Evolutionary conservation across 768 basidiomycete genomes (phyloP), one percentile per base, ranked within the genome.

Genomic region (Lyophyllum shimeji): DNA sequence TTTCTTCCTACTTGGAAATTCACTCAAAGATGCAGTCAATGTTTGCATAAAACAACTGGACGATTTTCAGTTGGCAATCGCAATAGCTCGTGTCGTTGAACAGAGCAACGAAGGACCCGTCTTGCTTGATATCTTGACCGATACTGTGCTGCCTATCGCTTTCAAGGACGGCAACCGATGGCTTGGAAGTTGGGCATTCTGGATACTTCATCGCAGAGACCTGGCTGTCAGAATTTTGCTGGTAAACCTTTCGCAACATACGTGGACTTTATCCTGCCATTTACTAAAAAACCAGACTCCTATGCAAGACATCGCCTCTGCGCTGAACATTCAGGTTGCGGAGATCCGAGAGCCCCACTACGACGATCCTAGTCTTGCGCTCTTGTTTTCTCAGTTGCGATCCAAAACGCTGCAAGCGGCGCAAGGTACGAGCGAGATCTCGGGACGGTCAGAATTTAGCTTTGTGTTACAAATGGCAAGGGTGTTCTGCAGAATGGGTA

Each of bases 171-270:
- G 95, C 1, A 95, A 98, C 68, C 79, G 96, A 39, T 98, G 93
- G 90, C 73, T 98, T 12, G 91, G 85, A 20, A 94, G 90, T 58
- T 99, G 95, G 97, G 93, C 91, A 1, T 96, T 96, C 70, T 98
- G 97, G 95, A 73, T 92, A 52, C 76, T 98, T n/a, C 86, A 87
- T 58, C 77, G 93, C 43, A 78, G 91, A 50, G 95, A 98, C 73
- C 67, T 97, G 15, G 87, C 94, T 2, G 93, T 97, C n/a, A 83
- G 92, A 46, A 85, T 96, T 27, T 77, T 99, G 18, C 73, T 98
- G 65, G 96, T 95, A 68, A 66, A 89, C 74, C 8, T 23, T 18
- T 17, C 27, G 44, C 49, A 56, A 42, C 5, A 18, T 46, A 29
- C n/a, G 21, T 21, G 9, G 18, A 2, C 17, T 24, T 27, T 52